Conservation (phyloP, 1,284 basidiomycete genomes). For the Wolfiporia cocos region DNA sequence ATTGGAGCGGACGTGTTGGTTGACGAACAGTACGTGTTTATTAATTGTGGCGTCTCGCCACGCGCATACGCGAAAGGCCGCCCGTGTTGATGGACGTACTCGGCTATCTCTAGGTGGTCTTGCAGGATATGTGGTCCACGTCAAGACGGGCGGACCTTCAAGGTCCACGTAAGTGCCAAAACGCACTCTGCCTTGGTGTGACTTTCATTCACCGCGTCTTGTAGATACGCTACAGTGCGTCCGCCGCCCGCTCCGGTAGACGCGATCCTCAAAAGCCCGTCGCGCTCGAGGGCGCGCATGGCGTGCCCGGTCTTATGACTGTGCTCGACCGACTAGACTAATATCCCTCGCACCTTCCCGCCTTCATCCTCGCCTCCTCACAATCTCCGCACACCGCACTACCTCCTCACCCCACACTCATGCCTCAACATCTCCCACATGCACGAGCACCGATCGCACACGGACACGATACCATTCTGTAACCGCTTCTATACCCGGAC, state of each 20-base stretch:
- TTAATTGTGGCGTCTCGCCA: constrained; percentile 1
- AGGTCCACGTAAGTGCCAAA: constrained; percentile 44
- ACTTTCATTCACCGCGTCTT: constrained; percentile 5
- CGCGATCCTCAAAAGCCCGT: constrained; percentile 28
- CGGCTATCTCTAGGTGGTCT: constrained; percentile 46
- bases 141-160: constrained; percentile 44
- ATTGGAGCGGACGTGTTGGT: constrained; percentile 56
- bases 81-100: too few relatives aligned
- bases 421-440: too few relatives aligned
- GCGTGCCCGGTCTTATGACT: constrained; percentile 33
- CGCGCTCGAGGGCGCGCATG: constrained; percentile 24
- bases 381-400: too few relatives aligned
- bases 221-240: constrained; percentile 57
- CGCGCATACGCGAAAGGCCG: background rate
- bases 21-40: constrained; percentile 55
- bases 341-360: too few relatives aligned
- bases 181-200: constrained; percentile 2
- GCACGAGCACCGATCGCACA: too few relatives aligned
- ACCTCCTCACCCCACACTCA: too few relatives aligned
- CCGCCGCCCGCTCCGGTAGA: constrained; percentile 29
- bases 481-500: too few relatives aligned
- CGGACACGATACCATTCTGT: too few relatives aligned
- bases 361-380: too few relatives aligned
- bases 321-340: constrained; percentile 17
- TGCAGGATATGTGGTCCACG: constrained; percentile 53